Base-by-base conservation (phyloP, 108 stramenopile species). In the Fragilariopsis cylindrus region DNA sequence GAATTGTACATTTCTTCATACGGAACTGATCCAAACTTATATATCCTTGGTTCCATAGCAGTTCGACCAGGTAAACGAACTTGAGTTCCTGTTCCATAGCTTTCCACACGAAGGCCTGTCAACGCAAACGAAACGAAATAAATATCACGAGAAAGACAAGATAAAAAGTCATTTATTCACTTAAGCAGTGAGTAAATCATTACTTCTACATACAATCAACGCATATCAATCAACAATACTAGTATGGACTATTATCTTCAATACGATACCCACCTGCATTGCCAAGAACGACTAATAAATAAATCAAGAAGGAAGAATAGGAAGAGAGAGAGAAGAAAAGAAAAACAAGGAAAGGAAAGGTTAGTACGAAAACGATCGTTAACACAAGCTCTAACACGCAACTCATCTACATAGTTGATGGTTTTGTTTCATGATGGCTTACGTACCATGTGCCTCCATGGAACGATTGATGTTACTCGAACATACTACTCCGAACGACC, bases 401-500 rank as follows among this genome's bases (percentile, higher is more conserved):
- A 30, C 21, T 0, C 21, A 30, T 30, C 21, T 30, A 30, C 21
- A 30, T 30, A 30, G 1, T 30, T 30, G 21, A 30, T 30, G 21
- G 21, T 30, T 30, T 30, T 30, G 21, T 30, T 30, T 30, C 21
- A 30, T 30, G 21, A 0, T 30, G 21, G 21, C 21, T 30, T 30
- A 30, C 21, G 21, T 30, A 30, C 21, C 81, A 76, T 96, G 95
- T 7, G 95, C 92, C 70, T 96, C 95, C 95, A 96, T 96, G 48
- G 93, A 94, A 78, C 95, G 89, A 77, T 96, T 96, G 81, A 96
- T 96, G 75, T 96, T 96, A 45, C 87, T 88, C 15, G 92, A 94
- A 82, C 95, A 96, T 15, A 96, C 95, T 3, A 90, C 89, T 19
- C 94, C 94, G 68, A 85, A 92, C 8, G 88, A 89, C 9, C 92